Evolutionary conservation across 805 yeast genomes (phyloP), one percentile per base, ranked within the genome.

Genomic region (Lipomyces sp.): DNA sequence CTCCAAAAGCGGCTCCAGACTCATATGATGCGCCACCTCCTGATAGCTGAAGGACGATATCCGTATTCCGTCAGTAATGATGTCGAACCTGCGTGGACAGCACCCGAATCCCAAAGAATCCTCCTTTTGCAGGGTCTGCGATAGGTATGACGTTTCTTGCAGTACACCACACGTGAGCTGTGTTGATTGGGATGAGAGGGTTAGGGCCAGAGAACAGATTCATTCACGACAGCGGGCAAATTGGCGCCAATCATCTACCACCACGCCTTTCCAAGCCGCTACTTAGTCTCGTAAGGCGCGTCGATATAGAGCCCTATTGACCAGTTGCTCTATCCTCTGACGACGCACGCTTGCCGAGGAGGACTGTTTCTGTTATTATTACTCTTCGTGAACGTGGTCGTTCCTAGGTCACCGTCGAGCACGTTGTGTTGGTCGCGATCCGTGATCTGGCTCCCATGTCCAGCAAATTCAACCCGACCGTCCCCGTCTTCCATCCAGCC

Each of bases 391-490:
- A 24, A 24, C 24, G 24, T 24, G 24, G 24, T 24, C 24, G 24
- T 24, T 24, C 24, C 24, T 24, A 24, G 24, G 24, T 24, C 24
- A 24, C 24, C 24, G 1, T 24, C 24, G 24, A 24, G 24, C 24
- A 24, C 24, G 24, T 24, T 1, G 24, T 24, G 1, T 24, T 24
- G 24, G 24, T 24, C 24, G 24, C 24, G 24, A 24, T 24, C 24
- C 24, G 24, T 24, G 24, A 24, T 24, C 24, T 24, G 24, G 24
- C 24, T 24, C 24, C 24, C 24, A 66, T 67, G 71, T 67, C 70
- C 11, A 34, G 64, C 30, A 63, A 67, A 32, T 67, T 67, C 50
- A 67, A 66, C 39, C 70, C 71, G 34, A 18, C 55, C 11, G 64
- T 60, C 4, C 66, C 69, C 6, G 30, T 70, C 24, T 66, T 67